Conservation (phyloP, 2,329 filamentous ascomycete species). For the Plenodomus biglobosus region DNA sequence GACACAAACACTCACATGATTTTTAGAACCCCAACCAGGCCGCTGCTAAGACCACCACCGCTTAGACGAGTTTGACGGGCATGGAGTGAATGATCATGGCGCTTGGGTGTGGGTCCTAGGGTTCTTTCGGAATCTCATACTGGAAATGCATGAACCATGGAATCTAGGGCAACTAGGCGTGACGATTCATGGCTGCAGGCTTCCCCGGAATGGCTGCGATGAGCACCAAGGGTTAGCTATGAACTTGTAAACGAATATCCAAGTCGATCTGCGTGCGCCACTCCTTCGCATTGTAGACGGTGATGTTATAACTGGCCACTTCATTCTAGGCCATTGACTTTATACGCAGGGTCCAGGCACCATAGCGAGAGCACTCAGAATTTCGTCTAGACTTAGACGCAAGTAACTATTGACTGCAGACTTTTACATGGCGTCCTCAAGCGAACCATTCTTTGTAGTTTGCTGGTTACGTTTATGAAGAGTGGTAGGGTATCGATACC, state of each 20-base stretch:
- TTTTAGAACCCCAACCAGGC: constrained; percentile 72
- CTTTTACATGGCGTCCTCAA: too few species aligned
- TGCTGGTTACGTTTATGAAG: too few species aligned
- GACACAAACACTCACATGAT: background rate
- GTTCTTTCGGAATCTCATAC: constrained; percentile 40
- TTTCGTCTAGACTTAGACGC: too few species aligned
- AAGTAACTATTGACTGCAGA: too few species aligned
- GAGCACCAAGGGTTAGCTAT: constrained; percentile 38
- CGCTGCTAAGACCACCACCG: constrained; percentile 61
- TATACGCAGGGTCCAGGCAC: too few species aligned
- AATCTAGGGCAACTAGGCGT: constrained; percentile 32
- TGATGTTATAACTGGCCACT: constrained; percentile 1
- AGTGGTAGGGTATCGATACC: too few species aligned
- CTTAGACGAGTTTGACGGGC: constrained; percentile 26
- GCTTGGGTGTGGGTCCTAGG: constrained; percentile 40
- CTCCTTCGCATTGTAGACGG: background rate
- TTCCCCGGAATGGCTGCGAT: constrained; percentile 30
- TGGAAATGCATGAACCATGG: constrained; percentile 41
- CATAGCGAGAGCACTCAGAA: too few species aligned
- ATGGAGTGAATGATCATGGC: constrained; percentile 36
- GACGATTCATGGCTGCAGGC: constrained; percentile 38
- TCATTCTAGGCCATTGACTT: too few species aligned
- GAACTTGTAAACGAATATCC: constrained; percentile 42
- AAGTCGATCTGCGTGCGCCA: constrained; percentile 35
- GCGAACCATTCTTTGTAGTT: too few species aligned